Conservation (phyloP, 2,329 filamentous ascomycete genomes). For the Stachybotrys echinatus region DNA sequence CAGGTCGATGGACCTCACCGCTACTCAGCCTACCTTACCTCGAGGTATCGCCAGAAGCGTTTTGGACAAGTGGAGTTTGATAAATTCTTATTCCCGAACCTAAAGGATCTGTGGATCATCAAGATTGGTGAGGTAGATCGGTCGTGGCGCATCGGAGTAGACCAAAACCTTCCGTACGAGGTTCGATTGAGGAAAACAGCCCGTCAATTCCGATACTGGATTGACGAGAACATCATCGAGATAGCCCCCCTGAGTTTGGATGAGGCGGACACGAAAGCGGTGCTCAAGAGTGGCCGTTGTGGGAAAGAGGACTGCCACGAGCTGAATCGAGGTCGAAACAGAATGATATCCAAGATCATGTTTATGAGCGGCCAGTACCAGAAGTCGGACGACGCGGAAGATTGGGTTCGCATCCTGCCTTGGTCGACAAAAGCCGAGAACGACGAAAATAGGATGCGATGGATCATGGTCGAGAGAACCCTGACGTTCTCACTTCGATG, state of each 20-base stretch:
- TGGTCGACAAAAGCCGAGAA: constrained; percentile 22
- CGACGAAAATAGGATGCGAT: constrained; percentile 27
- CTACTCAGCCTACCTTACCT: constrained; percentile 28
- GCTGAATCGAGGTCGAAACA: constrained; percentile 27
- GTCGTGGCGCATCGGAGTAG: constrained; percentile 28
- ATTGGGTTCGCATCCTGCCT: constrained; percentile 26
- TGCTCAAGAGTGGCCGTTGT: constrained; percentile 28
- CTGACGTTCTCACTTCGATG: constrained; percentile 30
- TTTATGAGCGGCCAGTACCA: constrained; percentile 29
- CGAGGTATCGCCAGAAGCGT: constrained; percentile 22
- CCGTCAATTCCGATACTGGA: constrained; percentile 32
- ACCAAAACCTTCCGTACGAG: constrained; percentile 21
- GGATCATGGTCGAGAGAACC: constrained; percentile 31
- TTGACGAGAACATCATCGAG: constrained; percentile 30
- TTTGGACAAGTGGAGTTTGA: constrained; percentile 29
- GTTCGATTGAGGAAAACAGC: constrained; percentile 24
- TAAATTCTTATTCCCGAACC: constrained; percentile 32
- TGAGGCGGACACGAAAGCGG: constrained; percentile 25
- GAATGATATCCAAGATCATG: constrained; percentile 31
- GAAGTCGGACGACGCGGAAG: constrained; percentile 13
- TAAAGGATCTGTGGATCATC: constrained; percentile 32
- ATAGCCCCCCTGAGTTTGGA: constrained; percentile 27
- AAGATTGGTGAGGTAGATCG: constrained; percentile 31
- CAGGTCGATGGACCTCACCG: constrained; percentile 24
- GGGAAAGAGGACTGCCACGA: constrained; percentile 26